Evolutionary conservation across 2,329 filamentous ascomycete species (phyloP), one percentile per base, ranked within the genome.

Genomic region (Xylariaceae sp.): DNA sequence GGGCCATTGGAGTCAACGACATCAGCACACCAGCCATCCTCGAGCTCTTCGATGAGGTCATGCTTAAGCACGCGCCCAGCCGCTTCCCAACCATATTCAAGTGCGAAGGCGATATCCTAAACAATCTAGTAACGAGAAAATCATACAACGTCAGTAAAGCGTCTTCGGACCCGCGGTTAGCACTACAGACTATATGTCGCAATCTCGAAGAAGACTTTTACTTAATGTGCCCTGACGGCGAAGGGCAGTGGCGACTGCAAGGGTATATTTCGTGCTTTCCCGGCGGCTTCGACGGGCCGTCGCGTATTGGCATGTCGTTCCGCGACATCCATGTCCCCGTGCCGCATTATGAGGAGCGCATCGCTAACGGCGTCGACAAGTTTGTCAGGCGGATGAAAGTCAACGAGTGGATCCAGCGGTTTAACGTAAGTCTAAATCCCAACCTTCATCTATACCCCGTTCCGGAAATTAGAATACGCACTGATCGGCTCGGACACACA

Each of bases 201-300:
- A 36, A 36, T 16, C 5, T 16, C 33, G 19, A 51, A 45, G 49
- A 52, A 32, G 49, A 52, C 17, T 52, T 52, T 19, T 52, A 52
- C 39, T 49, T 52, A 35, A 52, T 52, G 49, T 52, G 49, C 16
- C 49, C 46, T 1, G 49, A 52, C 34, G 8, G n/a, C 2, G 29
- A 52, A 10, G 46, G 37, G 7, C 42, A 49, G 3, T 52, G 40
- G n/a, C 49, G 45, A n/a, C 29, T 49, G 4, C 42, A 52, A 16
- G 46, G 45, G n/a, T 52, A 46, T 21, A 49, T 49, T 20, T 42
- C 46, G 19, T 48, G 49, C 40, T 52, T 49, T n/a, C 46, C 49
- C 2, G 49, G 45, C 10, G 45, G 49, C 3, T 52, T 49, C 21
- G 20, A 45, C 2, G 49, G 42, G 17, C 45, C 44, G 16, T 37